phyloP scores from a whole-genome alignment of 192 early-diverging fungal species.

The Backusella tarrabulga region DNA sequence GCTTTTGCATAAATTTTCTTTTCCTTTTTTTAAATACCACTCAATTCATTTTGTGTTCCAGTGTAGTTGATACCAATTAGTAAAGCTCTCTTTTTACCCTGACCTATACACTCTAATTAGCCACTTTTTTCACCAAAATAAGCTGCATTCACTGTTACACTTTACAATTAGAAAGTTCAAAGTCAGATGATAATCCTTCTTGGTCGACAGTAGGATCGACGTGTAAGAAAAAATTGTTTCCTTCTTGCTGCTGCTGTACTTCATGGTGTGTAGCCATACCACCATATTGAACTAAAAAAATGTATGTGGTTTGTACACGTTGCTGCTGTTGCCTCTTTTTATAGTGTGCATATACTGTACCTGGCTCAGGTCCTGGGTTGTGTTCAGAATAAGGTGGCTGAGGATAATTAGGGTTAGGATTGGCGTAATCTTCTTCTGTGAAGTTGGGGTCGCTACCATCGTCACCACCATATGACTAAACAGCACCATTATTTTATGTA shows the following conservation, averaged over 20 bases:
- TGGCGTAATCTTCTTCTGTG: slow-evolving; percentile 1
- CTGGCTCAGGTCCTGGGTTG: slow-evolving; percentile 19
- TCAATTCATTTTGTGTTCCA: slow-evolving; percentile 56
- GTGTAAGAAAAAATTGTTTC: slow-evolving; percentile 12
- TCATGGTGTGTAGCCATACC: neutral
- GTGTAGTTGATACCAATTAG: slow-evolving; percentile 95
- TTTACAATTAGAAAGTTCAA: slow-evolving; percentile 49
- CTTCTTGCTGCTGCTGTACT: neutral
- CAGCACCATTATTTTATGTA: too few relatives aligned
- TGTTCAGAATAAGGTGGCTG: slow-evolving; percentile 29
- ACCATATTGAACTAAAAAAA: slow-evolving; percentile 2
- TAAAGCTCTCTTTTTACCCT: slow-evolving; percentile 76
- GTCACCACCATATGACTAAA: neutral
- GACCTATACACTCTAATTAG: slow-evolving; percentile 19
- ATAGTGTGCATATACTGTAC: neutral
- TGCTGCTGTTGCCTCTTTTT: neutral
- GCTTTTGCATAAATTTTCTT: neutral
- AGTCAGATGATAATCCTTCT: slow-evolving; percentile 28
- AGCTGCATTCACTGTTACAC: neutral
- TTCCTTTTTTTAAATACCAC: slow-evolving; percentile 20
- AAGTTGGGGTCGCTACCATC: slow-evolving; percentile 1
- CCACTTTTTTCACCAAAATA: neutral
- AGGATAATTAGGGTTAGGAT: slow-evolving; percentile 21
- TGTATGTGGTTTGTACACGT: neutral
- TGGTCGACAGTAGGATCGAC: slow-evolving; percentile 25